Evolutionary conservation across 2,329 filamentous ascomycete species (phyloP).

Genomic region (Epichloe elymi): DNA sequence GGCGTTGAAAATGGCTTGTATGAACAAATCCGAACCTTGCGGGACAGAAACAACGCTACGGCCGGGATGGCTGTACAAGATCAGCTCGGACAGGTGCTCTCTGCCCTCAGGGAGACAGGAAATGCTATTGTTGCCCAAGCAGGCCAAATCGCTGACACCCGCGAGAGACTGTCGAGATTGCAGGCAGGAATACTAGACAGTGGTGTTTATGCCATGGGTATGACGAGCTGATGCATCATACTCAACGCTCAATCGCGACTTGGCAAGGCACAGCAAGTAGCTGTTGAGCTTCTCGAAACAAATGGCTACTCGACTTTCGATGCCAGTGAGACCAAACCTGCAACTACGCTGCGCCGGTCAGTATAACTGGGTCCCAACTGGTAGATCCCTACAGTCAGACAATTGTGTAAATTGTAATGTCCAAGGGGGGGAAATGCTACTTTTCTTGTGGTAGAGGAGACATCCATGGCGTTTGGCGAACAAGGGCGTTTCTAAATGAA

Average conservation of each 20-base stretch:
- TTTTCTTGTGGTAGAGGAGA: neutral
- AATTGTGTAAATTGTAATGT: neutral
- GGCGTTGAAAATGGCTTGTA: slow-evolving; percentile 33
- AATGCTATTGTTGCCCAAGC: slow-evolving; percentile 28
- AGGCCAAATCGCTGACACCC: slow-evolving; percentile 29
- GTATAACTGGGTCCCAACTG: neutral
- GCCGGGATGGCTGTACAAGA: slow-evolving; percentile 19
- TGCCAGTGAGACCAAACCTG: neutral
- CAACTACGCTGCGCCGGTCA: neutral
- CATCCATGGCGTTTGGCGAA: neutral
- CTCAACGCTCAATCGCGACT: neutral
- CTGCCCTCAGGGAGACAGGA: slow-evolving; percentile 26
- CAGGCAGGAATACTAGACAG: slow-evolving; percentile 28
- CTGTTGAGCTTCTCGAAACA: neutral
- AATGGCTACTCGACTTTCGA: neutral
- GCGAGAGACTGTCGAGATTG: slow-evolving; percentile 27
- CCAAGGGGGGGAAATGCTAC: neutral
- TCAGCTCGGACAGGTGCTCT: slow-evolving; percentile 25
- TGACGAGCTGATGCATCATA: slow-evolving; percentile 13
- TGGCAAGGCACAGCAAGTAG: neutral
- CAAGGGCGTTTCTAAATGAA: neutral
- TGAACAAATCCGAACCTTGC: slow-evolving; percentile 26
- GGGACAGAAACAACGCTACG: slow-evolving; percentile 19
- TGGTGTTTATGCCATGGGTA: slow-evolving; percentile 21
- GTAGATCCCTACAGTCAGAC: neutral